A percentile compares a stretch with the other conserved stretches of the same genome.
Conservation (phyloP, 2,329 filamentous ascomycete species). For the Colletotrichum higginsianum region DNA sequence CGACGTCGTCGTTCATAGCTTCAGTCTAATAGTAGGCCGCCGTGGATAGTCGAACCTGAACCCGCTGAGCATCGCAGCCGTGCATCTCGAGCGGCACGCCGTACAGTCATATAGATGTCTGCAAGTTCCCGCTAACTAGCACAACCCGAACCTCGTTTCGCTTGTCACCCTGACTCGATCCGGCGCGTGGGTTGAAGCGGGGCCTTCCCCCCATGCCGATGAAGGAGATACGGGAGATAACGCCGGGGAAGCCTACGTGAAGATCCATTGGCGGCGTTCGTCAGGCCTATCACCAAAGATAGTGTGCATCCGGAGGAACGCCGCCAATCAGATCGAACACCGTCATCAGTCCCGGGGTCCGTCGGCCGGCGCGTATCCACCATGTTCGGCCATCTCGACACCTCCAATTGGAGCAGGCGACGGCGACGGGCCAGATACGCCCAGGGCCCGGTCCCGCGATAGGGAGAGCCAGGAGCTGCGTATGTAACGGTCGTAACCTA, state of each 20-base stretch:
- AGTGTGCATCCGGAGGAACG: not conserved
- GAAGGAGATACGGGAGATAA: conserved; percentile 42
- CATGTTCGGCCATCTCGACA: conserved; percentile 28
- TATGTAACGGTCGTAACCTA: too few relatives aligned
- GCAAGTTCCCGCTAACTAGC: too few relatives aligned
- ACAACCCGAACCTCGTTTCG: not conserved
- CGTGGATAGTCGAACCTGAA: not conserved
- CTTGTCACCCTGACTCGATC: conserved; percentile 26
- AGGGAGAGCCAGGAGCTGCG: not conserved
- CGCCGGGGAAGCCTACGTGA: conserved; percentile 35
- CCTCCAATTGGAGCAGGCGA: conserved; percentile 23
- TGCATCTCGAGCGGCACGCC: not conserved
- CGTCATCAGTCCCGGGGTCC: conserved; percentile 20
- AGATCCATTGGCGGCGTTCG: conserved; percentile 44
- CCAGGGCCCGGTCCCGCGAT: conserved; percentile 9
- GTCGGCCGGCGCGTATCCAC: conserved; percentile 4
- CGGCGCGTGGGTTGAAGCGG: conserved; percentile 17
- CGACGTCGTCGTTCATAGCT: conserved; percentile 17
- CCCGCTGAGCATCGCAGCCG: not conserved
- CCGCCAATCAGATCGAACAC: conserved; percentile 27
- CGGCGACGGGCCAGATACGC: not conserved
- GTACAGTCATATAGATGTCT: conserved; percentile 26
- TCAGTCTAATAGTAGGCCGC: too few relatives aligned
- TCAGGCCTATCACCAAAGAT: conserved; percentile 21
- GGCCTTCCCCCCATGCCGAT: not conserved